These are phyloP conservation scores for Eimeria sp. DNA, from an alignment of 169 alveolate species.

Conservation along the genomic window DNA sequence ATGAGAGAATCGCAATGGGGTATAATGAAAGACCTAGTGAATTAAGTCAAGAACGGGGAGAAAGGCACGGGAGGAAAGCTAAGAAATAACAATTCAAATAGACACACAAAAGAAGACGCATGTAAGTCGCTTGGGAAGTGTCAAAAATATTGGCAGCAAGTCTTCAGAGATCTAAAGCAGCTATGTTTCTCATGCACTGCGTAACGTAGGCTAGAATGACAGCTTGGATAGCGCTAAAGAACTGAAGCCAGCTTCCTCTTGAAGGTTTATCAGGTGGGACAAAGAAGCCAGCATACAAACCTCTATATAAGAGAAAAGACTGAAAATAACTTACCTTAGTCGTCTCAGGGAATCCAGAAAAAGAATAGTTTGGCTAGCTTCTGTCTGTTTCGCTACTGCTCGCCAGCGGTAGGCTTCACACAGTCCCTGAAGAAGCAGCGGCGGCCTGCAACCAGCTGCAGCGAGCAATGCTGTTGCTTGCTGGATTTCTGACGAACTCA, in stretches of 20 bases:
- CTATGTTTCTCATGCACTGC: background rate
- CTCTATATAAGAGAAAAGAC: background rate
- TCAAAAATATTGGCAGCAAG: background rate
- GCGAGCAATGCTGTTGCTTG: slow-evolving; percentile 39
- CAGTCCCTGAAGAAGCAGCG: slow-evolving; percentile 53
- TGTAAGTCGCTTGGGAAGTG: background rate
- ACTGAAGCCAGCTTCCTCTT: background rate
- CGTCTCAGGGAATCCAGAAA: slow-evolving; percentile 51
- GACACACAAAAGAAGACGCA: background rate
- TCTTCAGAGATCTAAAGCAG: background rate
- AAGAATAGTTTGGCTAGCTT: slow-evolving; percentile 22
- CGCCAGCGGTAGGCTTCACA: slow-evolving; percentile 68
- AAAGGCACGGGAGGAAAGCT: background rate
- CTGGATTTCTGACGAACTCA: slow-evolving; percentile 42
- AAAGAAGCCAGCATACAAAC: background rate
- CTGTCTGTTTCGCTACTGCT: slow-evolving; percentile 39
- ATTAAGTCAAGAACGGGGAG: background rate
- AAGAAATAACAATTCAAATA: background rate
- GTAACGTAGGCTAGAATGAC: background rate
- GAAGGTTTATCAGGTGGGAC: background rate
- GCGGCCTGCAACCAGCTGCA: slow-evolving; percentile 59
- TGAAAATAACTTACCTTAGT: background rate
- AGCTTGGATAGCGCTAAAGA: background rate
- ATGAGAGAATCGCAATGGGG: background rate
- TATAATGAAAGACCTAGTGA: background rate